phyloP scores from a whole-genome alignment of 2,329 filamentous ascomycete genomes.

The Elsinoe arachidis region DNA sequence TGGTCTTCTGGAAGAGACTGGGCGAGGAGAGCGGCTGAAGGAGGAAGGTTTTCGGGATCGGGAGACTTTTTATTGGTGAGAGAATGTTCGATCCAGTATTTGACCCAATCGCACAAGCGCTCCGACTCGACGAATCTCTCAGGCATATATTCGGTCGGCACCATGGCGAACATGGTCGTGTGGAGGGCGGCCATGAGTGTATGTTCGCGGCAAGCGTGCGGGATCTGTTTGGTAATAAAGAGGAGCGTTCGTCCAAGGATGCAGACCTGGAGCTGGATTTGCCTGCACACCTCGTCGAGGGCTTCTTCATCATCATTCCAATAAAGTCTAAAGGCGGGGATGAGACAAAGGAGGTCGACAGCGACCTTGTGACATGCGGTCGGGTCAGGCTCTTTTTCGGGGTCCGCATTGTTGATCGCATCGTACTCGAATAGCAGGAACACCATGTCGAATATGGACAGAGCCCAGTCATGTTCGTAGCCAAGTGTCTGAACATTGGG shows the following conservation, averaged over 20 bases:
- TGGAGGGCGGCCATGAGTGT: conserved; percentile 11
- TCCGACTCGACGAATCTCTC: conserved; percentile 2
- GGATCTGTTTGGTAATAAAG: conserved; percentile 10
- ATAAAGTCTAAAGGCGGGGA: conserved; percentile 10
- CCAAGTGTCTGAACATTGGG: conserved; percentile 12
- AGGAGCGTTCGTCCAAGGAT: conserved; percentile 12
- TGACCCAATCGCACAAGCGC: conserved; percentile 2
- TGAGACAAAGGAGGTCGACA: neutral
- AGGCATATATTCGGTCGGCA: conserved; percentile 11
- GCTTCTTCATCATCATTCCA: conserved; percentile 11
- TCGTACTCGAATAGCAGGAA: conserved; percentile 10
- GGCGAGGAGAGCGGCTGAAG: conserved; percentile 7
- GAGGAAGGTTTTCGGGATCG: conserved; percentile 9
- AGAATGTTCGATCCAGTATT: conserved; percentile 12
- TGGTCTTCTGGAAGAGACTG: conserved; percentile 9
- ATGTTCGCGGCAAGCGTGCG: conserved; percentile 12
- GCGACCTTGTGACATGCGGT: conserved; percentile 4
- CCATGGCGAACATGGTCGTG: conserved; percentile 7
- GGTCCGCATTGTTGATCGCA: conserved; percentile 6
- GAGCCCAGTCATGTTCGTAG: conserved; percentile 11
- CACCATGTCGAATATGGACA: conserved; percentile 9
- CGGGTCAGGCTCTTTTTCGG: neutral
- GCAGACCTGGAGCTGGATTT: conserved; percentile 10
- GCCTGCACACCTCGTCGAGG: conserved; percentile 10
- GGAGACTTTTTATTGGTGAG: conserved; percentile 10